Percentiles rank a stretch among this genome's conserved stretches.
Evolutionary conservation across 805 yeast genomes (phyloP).

Genomic region (Scheffersomyces ergatensis): DNA sequence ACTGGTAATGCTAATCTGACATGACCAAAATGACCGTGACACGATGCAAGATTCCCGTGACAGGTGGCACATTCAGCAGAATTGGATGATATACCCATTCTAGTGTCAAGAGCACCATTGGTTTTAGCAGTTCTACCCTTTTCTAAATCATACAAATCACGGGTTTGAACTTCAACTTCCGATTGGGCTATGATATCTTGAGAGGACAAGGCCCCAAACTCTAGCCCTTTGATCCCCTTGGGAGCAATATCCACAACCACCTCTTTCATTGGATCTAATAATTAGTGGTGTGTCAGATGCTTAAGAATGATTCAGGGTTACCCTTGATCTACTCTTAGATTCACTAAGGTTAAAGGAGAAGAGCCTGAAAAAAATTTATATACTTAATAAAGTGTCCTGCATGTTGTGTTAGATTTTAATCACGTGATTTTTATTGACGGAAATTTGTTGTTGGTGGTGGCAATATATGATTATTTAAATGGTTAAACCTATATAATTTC

Average conservation of each 20-base stretch:
- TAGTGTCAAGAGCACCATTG: slow-evolving; percentile 86
- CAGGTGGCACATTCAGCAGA: slow-evolving; percentile 87
- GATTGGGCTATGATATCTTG: slow-evolving; percentile 89
- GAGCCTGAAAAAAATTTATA: slow-evolving; percentile 4
- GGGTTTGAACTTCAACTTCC: slow-evolving; percentile 87
- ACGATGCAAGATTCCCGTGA: slow-evolving; percentile 85
- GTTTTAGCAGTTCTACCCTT: slow-evolving; percentile 79
- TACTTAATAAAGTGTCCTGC: no score
- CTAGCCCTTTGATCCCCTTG: slow-evolving; percentile 83
- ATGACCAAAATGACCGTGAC: slow-evolving; percentile 99
- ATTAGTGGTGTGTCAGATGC: no score
- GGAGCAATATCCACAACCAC: slow-evolving; percentile 79
- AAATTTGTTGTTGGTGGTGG: background rate
- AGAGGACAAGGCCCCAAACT: slow-evolving; percentile 91
- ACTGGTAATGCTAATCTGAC: slow-evolving; percentile 91
- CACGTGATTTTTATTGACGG: no score
- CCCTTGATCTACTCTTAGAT: background rate
- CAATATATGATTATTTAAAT: no score
- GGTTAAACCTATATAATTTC: no score
- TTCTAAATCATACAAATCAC: slow-evolving; percentile 89
- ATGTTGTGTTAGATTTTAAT: no score
- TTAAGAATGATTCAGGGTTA: no score
- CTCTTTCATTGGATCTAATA: slow-evolving; percentile 42
- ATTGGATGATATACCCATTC: slow-evolving; percentile 92
- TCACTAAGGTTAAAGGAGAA: slow-evolving; percentile 1